Conservation (phyloP, 2,329 filamentous ascomycete genomes). For the Alternaria triticina region DNA sequence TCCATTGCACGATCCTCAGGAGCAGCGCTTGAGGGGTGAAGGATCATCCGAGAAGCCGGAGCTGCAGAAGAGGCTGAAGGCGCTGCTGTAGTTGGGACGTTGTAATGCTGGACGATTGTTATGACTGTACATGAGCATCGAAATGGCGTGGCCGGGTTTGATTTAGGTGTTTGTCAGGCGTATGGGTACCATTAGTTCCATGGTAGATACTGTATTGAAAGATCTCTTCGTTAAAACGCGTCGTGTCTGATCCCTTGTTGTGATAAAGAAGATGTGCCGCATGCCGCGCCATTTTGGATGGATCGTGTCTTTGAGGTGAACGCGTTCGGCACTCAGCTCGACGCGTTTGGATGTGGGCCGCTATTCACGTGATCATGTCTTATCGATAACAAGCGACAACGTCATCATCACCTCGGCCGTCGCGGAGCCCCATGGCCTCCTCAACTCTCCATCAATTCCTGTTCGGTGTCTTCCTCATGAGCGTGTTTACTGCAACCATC, state of each 20-base stretch:
- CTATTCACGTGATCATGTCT: neutral
- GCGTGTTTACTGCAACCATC: constrained; percentile 35
- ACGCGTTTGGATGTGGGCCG: neutral
- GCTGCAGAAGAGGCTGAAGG: constrained; percentile 29
- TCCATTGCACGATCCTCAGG: constrained; percentile 56
- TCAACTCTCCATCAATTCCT: constrained; percentile 54
- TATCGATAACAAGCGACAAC: constrained; percentile 17
- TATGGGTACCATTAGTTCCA: neutral
- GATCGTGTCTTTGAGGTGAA: neutral
- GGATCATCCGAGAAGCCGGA: constrained; percentile 22
- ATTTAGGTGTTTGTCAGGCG: neutral
- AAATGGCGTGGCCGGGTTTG: neutral
- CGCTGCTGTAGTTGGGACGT: constrained; percentile 22
- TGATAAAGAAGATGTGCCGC: neutral
- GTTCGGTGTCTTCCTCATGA: constrained; percentile 41
- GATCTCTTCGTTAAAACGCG: neutral
- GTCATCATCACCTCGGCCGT: constrained; percentile 28
- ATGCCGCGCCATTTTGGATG: neutral
- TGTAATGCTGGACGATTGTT: constrained; percentile 16
- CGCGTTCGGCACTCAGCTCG: neutral
- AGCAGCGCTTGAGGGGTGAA: constrained; percentile 44
- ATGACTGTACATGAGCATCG: constrained; percentile 18
- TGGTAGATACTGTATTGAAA: neutral
- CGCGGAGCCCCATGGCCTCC: constrained; percentile 57
- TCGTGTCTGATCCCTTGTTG: neutral